These are phyloP conservation scores for Penicillium fimorum DNA, from an alignment of 495 filamentous ascomycete genomes.

Conservation along the genomic window DNA sequence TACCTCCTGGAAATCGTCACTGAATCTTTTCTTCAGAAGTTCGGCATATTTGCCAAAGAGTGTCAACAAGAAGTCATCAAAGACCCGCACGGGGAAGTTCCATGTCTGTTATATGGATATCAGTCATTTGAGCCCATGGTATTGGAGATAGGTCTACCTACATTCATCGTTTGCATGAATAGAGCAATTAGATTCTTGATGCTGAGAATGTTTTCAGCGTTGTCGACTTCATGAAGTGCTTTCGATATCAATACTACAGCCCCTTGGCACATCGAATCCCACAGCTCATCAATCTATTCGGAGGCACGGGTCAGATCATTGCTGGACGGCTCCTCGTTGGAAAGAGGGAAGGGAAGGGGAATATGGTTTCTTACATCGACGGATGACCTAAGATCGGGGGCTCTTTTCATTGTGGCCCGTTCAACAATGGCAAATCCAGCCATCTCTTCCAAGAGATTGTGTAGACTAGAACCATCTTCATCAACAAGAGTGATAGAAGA, in stretches of 20 bases:
- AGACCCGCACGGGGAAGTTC: slow-evolving; percentile 77
- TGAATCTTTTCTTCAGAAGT: slow-evolving; percentile 85
- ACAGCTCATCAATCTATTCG: slow-evolving; percentile 83
- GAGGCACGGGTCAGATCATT: slow-evolving; percentile 10
- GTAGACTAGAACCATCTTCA: slow-evolving; percentile 74
- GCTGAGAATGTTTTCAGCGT: slow-evolving; percentile 81
- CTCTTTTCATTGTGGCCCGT: slow-evolving; percentile 84
- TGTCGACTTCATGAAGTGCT: slow-evolving; percentile 71
- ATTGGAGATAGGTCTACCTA: slow-evolving; percentile 29
- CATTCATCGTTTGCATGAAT: slow-evolving; percentile 98
- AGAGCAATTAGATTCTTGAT: slow-evolving; percentile 89
- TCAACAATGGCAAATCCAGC: slow-evolving; percentile 97
- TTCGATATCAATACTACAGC: slow-evolving; percentile 76
- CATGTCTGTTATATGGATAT: slow-evolving; percentile 62
- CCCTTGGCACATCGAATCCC: slow-evolving; percentile 95
- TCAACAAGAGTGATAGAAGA: slow-evolving; percentile 66
- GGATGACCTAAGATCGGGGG: slow-evolving; percentile 74
- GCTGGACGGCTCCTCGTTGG: not conserved
- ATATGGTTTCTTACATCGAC: slow-evolving; percentile 63
- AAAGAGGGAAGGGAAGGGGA: not conserved
- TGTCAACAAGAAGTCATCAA: slow-evolving; percentile 78
- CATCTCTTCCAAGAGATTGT: slow-evolving; percentile 86
- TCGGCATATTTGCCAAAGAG: slow-evolving; percentile 93
- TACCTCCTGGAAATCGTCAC: slow-evolving; percentile 89
- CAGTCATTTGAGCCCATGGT: slow-evolving; percentile 8